A percentile compares a stretch with the other conserved stretches of the same genome.
Evolutionary conservation across 805 yeast species (phyloP).

Genomic region (Sungouiozyma intestinalis): DNA sequence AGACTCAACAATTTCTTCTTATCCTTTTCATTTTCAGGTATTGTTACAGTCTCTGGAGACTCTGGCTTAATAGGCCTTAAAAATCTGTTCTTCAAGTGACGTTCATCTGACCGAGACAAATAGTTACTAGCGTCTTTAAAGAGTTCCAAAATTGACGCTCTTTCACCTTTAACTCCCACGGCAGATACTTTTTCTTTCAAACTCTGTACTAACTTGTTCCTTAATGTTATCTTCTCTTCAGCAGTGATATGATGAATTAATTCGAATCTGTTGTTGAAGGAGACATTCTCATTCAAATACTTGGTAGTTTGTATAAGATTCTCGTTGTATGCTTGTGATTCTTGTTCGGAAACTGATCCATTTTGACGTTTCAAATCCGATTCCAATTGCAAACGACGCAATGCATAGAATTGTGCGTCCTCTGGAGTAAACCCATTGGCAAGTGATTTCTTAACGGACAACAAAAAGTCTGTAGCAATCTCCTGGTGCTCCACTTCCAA

Average conservation of each 20-base stretch:
- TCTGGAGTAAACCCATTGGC: conserved; percentile 46
- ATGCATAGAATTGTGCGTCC: conserved; percentile 53
- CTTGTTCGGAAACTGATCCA: conserved; percentile 28
- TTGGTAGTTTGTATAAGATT: conserved; percentile 8
- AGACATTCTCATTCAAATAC: conserved; percentile 12
- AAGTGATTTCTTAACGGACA: conserved; percentile 41
- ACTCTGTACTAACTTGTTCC: conserved; percentile 17
- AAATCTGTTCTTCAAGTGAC: conserved; percentile 38
- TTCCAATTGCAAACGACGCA: conserved; percentile 39
- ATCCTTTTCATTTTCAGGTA: conserved; percentile 33
- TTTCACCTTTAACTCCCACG: conserved; percentile 18
- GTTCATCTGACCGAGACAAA: conserved; percentile 24
- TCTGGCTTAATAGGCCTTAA: conserved; percentile 50
- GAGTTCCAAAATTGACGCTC: conserved; percentile 33
- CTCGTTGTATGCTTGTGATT: conserved; percentile 14
- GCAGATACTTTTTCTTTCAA: conserved; percentile 11
- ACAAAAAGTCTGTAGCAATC: conserved; percentile 43
- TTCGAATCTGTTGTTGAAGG: conserved; percentile 22
- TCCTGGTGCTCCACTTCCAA: conserved; percentile 21
- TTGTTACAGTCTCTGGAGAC: conserved; percentile 29
- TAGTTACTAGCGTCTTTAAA: conserved; percentile 30
- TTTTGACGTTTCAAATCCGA: conserved; percentile 32
- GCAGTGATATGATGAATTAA: conserved; percentile 15
- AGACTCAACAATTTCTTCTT: conserved; percentile 40
- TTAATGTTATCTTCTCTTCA: conserved; percentile 25